A percentile compares a stretch with the other conserved stretches of the same genome.
Evolutionary conservation across 2,329 filamentous ascomycete genomes (phyloP).

Genomic region (Ophiostoma piceae): DNA sequence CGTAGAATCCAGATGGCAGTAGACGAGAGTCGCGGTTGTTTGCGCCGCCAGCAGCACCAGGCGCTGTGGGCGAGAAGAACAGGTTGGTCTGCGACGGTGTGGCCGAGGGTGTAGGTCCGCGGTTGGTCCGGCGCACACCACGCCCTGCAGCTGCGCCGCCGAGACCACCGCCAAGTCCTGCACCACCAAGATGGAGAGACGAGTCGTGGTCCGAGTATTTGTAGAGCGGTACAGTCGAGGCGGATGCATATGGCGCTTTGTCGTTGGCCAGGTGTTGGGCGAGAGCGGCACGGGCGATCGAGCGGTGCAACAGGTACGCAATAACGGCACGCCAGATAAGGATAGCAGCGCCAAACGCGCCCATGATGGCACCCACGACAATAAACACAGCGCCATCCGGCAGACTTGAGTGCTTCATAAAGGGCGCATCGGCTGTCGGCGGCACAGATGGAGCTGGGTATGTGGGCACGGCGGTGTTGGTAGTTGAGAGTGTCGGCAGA

Average conservation of each 20-base stretch:
- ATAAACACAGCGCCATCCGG: slow-evolving; percentile 97
- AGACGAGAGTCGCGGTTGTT: slow-evolving; percentile 69
- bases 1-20: slow-evolving; percentile 87
- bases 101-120: slow-evolving; percentile 48
- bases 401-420: slow-evolving; percentile 78
- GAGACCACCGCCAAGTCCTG: slow-evolving; percentile 39
- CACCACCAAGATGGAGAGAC: slow-evolving; percentile 46
- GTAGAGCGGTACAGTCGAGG: slow-evolving; percentile 55
- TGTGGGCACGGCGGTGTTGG: slow-evolving; percentile 41
- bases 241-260: slow-evolving; percentile 57
- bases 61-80: slow-evolving; percentile 93
- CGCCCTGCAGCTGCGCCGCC: slow-evolving; percentile 37
- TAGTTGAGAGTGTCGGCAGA: slow-evolving; percentile 42
- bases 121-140: slow-evolving; percentile 47
- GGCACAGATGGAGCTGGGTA: slow-evolving; percentile 74
- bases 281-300: slow-evolving; percentile 78
- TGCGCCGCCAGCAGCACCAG: slow-evolving; percentile 40
- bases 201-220: slow-evolving; percentile 58
- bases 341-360: slow-evolving; percentile 73
- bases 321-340: slow-evolving; percentile 83
- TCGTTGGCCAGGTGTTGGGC: slow-evolving; percentile 64
- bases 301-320: slow-evolving; percentile 86
- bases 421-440: slow-evolving; percentile 77
- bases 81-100: slow-evolving; percentile 64
- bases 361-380: slow-evolving; percentile 80